Evolutionary conservation across 1,139 yeast species (phyloP).

Genomic region (Pichiaceae sp.): DNA sequence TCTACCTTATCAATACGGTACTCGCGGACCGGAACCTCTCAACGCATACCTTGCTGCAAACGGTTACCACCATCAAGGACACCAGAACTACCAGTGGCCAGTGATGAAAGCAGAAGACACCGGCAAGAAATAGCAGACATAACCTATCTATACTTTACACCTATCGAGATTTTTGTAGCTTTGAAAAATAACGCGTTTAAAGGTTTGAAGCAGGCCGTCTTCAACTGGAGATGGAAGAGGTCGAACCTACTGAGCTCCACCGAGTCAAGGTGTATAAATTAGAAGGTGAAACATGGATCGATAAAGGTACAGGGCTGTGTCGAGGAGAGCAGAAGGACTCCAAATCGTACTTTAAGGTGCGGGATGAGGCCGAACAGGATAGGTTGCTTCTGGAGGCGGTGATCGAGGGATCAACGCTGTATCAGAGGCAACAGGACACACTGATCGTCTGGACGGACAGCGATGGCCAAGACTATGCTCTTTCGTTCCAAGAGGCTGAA

Average conservation of each 20-base stretch:
- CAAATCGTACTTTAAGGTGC: conserved; percentile 58
- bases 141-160: too few species aligned
- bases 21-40: conserved; percentile 76
- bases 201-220: not conserved
- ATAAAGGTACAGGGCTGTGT: conserved; percentile 90
- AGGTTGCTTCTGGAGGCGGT: conserved; percentile 56
- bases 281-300: conserved; percentile 81
- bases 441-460: conserved; percentile 89
- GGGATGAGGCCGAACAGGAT: conserved; percentile 56
- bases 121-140: conserved; percentile 19
- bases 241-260: conserved; percentile 38
- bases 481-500: conserved; percentile 85
- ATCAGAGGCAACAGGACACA: conserved; percentile 91
- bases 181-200: too few species aligned
- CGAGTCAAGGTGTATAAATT: conserved; percentile 85
- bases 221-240: not conserved
- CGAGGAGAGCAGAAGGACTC: conserved; percentile 51
- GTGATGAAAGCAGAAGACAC: conserved; percentile 47
- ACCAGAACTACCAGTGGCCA: conserved; percentile 71
- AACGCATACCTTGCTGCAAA: conserved; percentile 54
- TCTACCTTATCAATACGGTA: conserved; percentile 73
- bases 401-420: conserved; percentile 70
- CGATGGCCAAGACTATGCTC: conserved; percentile 73
- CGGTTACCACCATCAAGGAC: conserved; percentile 58
- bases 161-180: too few species aligned